A percentile compares a stretch with the other conserved stretches of the same genome.
Conservation (phyloP, 2,329 filamentous ascomycete species). For the Fusarium nematophilum region DNA sequence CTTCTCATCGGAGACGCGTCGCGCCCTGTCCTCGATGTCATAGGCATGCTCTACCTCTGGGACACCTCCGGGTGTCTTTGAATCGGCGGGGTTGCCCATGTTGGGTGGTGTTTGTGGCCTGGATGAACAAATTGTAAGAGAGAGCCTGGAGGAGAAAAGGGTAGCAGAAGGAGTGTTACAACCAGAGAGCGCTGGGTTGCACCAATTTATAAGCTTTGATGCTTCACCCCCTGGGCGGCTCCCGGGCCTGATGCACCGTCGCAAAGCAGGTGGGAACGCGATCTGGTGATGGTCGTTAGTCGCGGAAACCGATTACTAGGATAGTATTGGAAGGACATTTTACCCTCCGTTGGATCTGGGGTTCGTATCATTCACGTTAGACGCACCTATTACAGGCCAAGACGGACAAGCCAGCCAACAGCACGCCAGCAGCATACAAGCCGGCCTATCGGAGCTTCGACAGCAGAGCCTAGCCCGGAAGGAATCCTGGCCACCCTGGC, state of each 20-base stretch:
- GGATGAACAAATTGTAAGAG: constrained; percentile 22
- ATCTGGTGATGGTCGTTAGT: constrained; percentile 11
- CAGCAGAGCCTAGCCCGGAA: not conserved
- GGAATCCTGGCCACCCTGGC: not conserved
- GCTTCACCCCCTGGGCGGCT: not conserved
- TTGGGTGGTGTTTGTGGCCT: constrained; percentile 21
- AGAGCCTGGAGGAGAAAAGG: not conserved
- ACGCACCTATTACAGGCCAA: constrained; percentile 34
- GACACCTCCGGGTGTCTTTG: constrained; percentile 23
- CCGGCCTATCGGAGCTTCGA: constrained; percentile 16
- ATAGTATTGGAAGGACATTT: constrained; percentile 23
- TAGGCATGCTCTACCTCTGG: constrained; percentile 37
- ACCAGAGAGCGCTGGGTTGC: constrained; percentile 6
- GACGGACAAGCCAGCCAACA: not conserved
- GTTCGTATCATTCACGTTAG: constrained; percentile 16
- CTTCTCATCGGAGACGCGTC: constrained; percentile 25
- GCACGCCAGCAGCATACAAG: too few species aligned
- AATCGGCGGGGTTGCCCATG: constrained; percentile 28
- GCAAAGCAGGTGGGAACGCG: not conserved
- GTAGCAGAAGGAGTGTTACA: not conserved
- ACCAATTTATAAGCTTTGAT: constrained; percentile 9
- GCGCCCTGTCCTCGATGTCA: constrained; percentile 32
- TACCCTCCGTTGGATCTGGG: constrained; percentile 42
- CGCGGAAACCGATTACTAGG: constrained; percentile 14
- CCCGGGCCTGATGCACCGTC: constrained; percentile 1